A percentile compares a stretch with the other conserved stretches of the same genome.
These are phyloP conservation scores for Dryadomyces quercus-mongolicae DNA, from an alignment of 2,329 filamentous ascomycete species.

Conservation along the genomic window DNA sequence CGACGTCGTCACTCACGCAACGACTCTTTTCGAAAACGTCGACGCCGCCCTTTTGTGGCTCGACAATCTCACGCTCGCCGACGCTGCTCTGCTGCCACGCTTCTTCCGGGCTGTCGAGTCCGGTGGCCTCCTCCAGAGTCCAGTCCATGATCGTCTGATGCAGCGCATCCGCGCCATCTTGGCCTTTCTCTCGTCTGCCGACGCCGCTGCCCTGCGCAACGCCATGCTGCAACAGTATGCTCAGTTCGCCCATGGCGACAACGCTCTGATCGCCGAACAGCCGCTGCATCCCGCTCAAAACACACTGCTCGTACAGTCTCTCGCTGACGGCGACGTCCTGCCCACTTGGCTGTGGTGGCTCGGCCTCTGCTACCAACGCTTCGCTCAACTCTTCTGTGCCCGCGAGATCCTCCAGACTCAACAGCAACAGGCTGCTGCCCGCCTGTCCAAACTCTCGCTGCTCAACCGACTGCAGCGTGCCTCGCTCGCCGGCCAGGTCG, in stretches of 20 bases:
- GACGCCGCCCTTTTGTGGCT: slow-evolving; percentile 26
- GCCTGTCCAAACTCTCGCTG: slow-evolving; percentile 35
- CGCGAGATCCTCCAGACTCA: slow-evolving; percentile 29
- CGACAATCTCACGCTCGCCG: slow-evolving; percentile 34
- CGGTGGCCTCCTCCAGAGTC: slow-evolving; percentile 1
- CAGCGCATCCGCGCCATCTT: slow-evolving; percentile 9
- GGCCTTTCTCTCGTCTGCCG: slow-evolving; percentile 18
- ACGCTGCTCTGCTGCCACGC: slow-evolving; percentile 26
- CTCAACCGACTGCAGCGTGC: slow-evolving; percentile 52
- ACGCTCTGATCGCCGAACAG: slow-evolving; percentile 24
- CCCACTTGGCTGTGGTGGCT: slow-evolving; percentile 28
- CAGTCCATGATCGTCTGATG: background rate
- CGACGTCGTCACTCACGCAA: no score
- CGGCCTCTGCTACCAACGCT: slow-evolving; percentile 38
- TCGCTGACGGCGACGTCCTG: slow-evolving; percentile 13
- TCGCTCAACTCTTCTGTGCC: slow-evolving; percentile 29
- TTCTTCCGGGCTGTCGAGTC: slow-evolving; percentile 4
- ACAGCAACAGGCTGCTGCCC: slow-evolving; percentile 22
- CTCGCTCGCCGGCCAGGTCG: slow-evolving; percentile 38
- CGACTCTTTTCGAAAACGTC: slow-evolving; percentile 23
- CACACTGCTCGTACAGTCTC: slow-evolving; percentile 33
- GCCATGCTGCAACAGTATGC: slow-evolving; percentile 21
- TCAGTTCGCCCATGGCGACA: background rate
- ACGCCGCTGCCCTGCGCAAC: slow-evolving; percentile 19
- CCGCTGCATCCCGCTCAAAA: slow-evolving; percentile 50